Percentiles rank a stretch among this genome's conserved stretches.
Conservation (phyloP, 2,329 filamentous ascomycete genomes). For the Dryadomyces quercivorus region DNA sequence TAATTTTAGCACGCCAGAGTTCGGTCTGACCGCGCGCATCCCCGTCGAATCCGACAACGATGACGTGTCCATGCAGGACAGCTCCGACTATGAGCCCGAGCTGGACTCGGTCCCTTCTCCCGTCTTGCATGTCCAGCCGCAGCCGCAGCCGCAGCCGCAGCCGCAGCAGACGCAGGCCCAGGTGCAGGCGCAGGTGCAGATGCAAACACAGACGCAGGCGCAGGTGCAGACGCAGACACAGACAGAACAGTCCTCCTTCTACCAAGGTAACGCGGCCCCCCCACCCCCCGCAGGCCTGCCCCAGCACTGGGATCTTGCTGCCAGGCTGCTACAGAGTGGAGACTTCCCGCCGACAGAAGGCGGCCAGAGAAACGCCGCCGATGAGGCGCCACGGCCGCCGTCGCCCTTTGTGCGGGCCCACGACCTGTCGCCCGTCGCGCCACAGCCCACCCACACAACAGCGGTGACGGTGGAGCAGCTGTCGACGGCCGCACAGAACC, state of each 20-base stretch:
- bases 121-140: neutral
- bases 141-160: slow-evolving; percentile 1
- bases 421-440: slow-evolving; percentile 60
- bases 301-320: neutral
- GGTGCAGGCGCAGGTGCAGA: neutral
- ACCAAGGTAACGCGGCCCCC: neutral
- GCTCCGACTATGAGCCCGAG: slow-evolving; percentile 23
- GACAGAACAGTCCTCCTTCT: neutral
- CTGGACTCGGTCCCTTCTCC: slow-evolving; percentile 8
- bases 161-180: neutral
- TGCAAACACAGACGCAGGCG: neutral
- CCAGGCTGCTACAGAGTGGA: neutral
- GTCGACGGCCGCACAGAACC: slow-evolving; percentile 13
- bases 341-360: neutral
- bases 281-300: neutral
- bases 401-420: slow-evolving; percentile 54
- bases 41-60: slow-evolving; percentile 30
- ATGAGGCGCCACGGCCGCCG: slow-evolving; percentile 24
- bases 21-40: slow-evolving; percentile 33
- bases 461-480: slow-evolving; percentile 28
- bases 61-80: slow-evolving; percentile 25
- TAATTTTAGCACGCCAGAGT: slow-evolving; percentile 66
- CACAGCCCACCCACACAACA: slow-evolving; percentile 61
- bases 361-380: neutral
- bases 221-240: neutral